These are phyloP conservation scores for Mycosphaerella sp. DNA, from an alignment of 2,329 filamentous ascomycete genomes.

Conservation along the genomic window DNA sequence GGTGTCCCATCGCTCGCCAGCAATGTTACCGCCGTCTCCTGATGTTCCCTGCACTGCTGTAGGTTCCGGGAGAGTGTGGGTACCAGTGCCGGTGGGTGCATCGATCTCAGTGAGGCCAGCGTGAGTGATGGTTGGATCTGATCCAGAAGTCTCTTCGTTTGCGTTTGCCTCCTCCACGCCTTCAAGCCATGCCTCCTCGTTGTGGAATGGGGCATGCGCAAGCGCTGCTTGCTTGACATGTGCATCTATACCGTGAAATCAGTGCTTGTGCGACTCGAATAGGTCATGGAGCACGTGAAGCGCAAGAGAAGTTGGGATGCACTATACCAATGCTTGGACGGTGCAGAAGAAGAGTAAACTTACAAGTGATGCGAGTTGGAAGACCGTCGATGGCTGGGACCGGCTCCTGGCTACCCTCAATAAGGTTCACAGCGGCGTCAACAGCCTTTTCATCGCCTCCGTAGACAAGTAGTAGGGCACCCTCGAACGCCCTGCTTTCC, in stretches of 20 bases:
- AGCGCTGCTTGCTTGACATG: conserved; percentile 38
- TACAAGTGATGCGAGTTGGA: conserved; percentile 64
- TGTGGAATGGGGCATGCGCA: conserved; percentile 49
- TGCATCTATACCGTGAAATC: conserved; percentile 26
- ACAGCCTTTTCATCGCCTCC: conserved; percentile 70
- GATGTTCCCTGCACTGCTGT: conserved; percentile 33
- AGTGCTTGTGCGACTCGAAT: neutral
- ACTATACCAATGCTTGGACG: too few species aligned
- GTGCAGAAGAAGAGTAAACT: conserved; percentile 31
- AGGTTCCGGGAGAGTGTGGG: conserved; percentile 27
- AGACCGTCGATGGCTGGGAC: conserved; percentile 61
- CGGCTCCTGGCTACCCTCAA: conserved; percentile 62
- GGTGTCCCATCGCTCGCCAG: conserved; percentile 62
- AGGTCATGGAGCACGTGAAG: conserved; percentile 17
- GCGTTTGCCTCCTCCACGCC: conserved; percentile 43
- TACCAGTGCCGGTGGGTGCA: conserved; percentile 33
- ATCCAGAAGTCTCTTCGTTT: conserved; percentile 31
- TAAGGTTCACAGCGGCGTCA: conserved; percentile 67
- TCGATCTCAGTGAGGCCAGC: conserved; percentile 64
- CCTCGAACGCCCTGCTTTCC: conserved; percentile 75
- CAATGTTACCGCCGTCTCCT: conserved; percentile 44
- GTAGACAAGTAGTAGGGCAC: conserved; percentile 71
- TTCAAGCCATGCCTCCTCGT: conserved; percentile 46
- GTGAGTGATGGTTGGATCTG: conserved; percentile 62
- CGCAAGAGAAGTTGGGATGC: neutral